phyloP scores from a whole-genome alignment of 2,329 filamentous ascomycete genomes.

The Fusarium mexicanum region DNA sequence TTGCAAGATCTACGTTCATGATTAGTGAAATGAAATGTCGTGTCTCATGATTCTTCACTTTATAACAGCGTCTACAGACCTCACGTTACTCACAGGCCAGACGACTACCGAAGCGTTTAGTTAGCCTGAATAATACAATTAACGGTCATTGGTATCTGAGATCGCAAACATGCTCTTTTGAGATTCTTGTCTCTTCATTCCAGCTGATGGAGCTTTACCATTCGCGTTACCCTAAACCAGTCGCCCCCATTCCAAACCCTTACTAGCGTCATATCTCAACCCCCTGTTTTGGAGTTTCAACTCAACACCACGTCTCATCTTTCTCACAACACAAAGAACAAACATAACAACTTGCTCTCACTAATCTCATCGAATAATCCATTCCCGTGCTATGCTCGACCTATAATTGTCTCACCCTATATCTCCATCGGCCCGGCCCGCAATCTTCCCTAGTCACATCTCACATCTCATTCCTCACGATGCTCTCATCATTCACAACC shows the following conservation, averaged over 20 bases:
- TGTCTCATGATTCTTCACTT: too few species aligned
- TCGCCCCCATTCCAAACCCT: conserved; percentile 30
- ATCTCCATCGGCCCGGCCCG: background rate
- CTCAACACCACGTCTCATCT: conserved; percentile 36
- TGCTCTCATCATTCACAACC: conserved; percentile 66
- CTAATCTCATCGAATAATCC: background rate
- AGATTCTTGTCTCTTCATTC: background rate
- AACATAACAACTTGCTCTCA: background rate
- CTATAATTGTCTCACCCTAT: background rate
- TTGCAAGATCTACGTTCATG: too few species aligned
- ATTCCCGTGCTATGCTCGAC: background rate
- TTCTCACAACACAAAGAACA: conserved; percentile 3
- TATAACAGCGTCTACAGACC: too few species aligned
- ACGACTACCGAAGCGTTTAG: too few species aligned
- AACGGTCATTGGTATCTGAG: too few species aligned
- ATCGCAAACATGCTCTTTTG: too few species aligned
- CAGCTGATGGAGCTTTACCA: background rate
- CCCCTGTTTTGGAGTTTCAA: conserved; percentile 30
- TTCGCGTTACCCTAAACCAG: conserved; percentile 11
- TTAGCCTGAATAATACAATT: too few species aligned
- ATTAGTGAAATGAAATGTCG: too few species aligned
- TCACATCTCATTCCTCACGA: conserved; percentile 42
- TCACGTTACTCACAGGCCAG: too few species aligned
- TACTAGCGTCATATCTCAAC: conserved; percentile 14
- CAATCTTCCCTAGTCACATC: background rate